Evolutionary conservation across 2,329 filamentous ascomycete genomes (phyloP), one percentile per base, ranked within the genome.

Genomic region (Pestalotiopsis sp.): DNA sequence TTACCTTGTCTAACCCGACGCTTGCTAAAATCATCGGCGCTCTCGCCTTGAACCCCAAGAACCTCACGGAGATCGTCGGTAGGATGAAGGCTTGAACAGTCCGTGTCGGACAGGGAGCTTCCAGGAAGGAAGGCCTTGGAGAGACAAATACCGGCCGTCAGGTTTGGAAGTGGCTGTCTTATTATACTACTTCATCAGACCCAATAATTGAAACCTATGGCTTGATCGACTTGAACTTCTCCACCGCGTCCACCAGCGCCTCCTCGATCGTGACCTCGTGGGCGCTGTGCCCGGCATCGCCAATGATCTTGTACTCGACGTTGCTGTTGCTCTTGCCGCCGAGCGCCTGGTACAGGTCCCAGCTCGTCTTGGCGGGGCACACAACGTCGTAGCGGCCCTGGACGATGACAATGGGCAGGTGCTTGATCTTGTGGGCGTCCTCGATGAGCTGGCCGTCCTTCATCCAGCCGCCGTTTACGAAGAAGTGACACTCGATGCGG

Each of bases 21-120:
- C 82, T 89, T 56, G 87, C 86, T 62, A 89, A 88, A 68, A 84
- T 89, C 68, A 83, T 90, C 72, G 88, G 87, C 38, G 88, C 89
- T 68, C 80, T 90, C 5, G 84, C 83, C 31, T 78, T 90, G 45
- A 85, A 85, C 70, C 87, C 85, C 68, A 83, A 82, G 68, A 88
- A 87, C 68, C 83, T 90, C 69, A 83, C 82, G 67, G 84, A 73
- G 68, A 85, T 88, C 67, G 86, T 91, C 71, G 89, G 89, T 59
- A 89, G 91, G 4, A 87, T 90, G 5, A 91, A 91, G 75, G 89
- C 89, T 13, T 91, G 68, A 58, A 90, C 87, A n/a, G 91, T 89
- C 4, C 81, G 85, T 56, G 86, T 89, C 17, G 84, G 83, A 60
- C 85, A 83, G 41, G 89, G 89, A 1, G 87, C 88, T 1, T 91